Conservation (phyloP, 2,329 filamentous ascomycete species). For the Ambrosiella xylebori region DNA sequence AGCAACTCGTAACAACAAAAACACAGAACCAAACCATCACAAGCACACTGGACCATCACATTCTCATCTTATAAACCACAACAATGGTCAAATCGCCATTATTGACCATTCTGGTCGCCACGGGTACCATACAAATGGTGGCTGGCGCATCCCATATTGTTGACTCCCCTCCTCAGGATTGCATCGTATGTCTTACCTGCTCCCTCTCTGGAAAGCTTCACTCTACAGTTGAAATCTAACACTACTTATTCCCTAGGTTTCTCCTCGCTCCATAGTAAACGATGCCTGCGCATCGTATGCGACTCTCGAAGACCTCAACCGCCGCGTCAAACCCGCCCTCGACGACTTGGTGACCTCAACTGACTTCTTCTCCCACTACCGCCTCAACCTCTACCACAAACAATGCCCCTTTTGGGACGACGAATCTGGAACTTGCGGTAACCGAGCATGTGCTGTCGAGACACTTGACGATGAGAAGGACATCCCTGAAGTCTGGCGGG, state of each 20-base stretch:
- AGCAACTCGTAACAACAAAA: background rate
- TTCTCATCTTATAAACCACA: background rate
- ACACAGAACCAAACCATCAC: background rate
- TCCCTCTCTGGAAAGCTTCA: background rate
- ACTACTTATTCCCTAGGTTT: conserved; percentile 43
- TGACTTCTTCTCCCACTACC: conserved; percentile 97
- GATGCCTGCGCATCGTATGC: conserved; percentile 91
- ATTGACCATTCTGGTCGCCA: background rate
- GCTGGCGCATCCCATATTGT: background rate
- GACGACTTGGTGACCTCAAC: conserved; percentile 69
- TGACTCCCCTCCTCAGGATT: conserved; percentile 1
- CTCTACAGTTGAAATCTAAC: conserved; percentile 17
- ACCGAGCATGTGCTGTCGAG: conserved; percentile 89
- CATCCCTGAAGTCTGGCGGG: conserved; percentile 79
- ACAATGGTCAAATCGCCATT: background rate
- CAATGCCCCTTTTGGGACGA: conserved; percentile 94
- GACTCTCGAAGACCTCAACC: conserved; percentile 72
- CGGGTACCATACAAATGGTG: background rate
- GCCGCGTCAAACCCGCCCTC: conserved; percentile 56
- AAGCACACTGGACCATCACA: background rate
- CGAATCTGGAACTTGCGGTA: conserved; percentile 84
- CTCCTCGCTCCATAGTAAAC: conserved; percentile 72
- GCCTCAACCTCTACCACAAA: conserved; percentile 86
- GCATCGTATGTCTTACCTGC: conserved; percentile 4
- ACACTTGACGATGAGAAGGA: conserved; percentile 92